Evolutionary conservation across 495 filamentous ascomycete species (phyloP).

Genomic region (Tricharina praecox): DNA sequence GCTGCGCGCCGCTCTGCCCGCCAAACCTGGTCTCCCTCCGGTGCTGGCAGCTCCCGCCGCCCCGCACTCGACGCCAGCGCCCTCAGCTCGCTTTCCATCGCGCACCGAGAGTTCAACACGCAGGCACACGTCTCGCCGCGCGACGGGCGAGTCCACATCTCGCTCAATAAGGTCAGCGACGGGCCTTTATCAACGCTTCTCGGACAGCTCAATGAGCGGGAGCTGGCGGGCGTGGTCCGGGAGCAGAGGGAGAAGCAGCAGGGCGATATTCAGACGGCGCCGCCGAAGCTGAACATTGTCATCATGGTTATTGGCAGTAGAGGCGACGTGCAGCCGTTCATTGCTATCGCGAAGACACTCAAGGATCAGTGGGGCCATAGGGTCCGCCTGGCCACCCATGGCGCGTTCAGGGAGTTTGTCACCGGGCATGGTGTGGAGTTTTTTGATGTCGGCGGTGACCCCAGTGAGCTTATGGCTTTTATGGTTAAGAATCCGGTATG

Average conservation of each 20-base stretch:
- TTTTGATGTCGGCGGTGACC: slow-evolving; percentile 55
- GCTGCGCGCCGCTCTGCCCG: background rate
- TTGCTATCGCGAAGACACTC: slow-evolving; percentile 52
- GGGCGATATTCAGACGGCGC: slow-evolving; percentile 2
- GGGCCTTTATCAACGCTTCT: slow-evolving; percentile 22
- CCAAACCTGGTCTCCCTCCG: background rate
- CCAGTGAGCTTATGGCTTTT: slow-evolving; percentile 60
- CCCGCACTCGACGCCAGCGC: slow-evolving; percentile 1
- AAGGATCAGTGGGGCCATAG: slow-evolving; percentile 51
- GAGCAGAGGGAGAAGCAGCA: background rate
- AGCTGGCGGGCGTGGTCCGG: slow-evolving; percentile 7
- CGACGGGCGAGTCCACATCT: slow-evolving; percentile 55
- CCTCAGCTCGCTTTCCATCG: slow-evolving; percentile 33
- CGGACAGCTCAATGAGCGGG: slow-evolving; percentile 3
- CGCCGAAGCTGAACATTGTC: slow-evolving; percentile 51
- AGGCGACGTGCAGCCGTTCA: slow-evolving; percentile 63
- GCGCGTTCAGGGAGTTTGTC: slow-evolving; percentile 50
- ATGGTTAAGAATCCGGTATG: slow-evolving; percentile 57
- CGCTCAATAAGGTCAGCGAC: slow-evolving; percentile 48
- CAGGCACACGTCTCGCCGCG: slow-evolving; percentile 46
- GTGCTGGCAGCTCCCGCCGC: too few relatives aligned
- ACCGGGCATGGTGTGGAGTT: slow-evolving; percentile 36
- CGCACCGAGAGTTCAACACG: slow-evolving; percentile 47
- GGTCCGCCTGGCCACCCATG: slow-evolving; percentile 52
- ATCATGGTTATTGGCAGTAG: slow-evolving; percentile 64